Conservation (phyloP, 805 yeast genomes). For the Cyberlindnera lachancei region DNA sequence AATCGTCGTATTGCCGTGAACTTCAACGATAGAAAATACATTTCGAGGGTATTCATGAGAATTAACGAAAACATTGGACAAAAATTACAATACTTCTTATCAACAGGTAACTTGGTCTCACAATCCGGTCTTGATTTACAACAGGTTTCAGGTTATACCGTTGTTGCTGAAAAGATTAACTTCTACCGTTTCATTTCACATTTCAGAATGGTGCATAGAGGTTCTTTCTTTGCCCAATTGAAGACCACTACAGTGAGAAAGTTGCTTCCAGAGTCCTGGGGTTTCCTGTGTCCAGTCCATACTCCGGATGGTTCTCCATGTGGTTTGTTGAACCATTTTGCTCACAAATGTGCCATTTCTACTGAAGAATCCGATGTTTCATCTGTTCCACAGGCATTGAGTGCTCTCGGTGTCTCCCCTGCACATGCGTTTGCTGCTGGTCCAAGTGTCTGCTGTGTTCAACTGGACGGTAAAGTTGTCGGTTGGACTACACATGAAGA, state of each 20-base stretch:
- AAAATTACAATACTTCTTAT: conserved; percentile 86
- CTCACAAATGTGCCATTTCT: conserved; percentile 88
- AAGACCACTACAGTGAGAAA: conserved; percentile 97
- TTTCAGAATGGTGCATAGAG: conserved; percentile 99
- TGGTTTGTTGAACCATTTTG: conserved; percentile 93
- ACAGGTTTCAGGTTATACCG: conserved; percentile 97
- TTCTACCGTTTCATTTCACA: conserved; percentile 97
- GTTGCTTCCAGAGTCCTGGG: conserved; percentile 97
- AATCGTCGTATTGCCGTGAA: conserved; percentile 75
- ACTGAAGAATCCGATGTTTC: conserved; percentile 72
- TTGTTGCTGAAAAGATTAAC: conserved; percentile 96
- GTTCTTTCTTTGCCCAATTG: conserved; percentile 96
- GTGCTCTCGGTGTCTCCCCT: conserved; percentile 73
- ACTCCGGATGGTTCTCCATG: conserved; percentile 99
- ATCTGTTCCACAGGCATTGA: conserved; percentile 56
- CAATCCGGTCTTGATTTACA: conserved; percentile 97
- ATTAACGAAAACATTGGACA: conserved; percentile 92
- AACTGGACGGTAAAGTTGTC: conserved; percentile 82
- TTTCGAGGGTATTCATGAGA: conserved; percentile 68
- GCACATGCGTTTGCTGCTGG: conserved; percentile 81
- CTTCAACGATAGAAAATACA: conserved; percentile 77
- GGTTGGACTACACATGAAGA: conserved; percentile 94
- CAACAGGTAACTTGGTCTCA: conserved; percentile 95
- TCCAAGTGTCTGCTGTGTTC: conserved; percentile 82
- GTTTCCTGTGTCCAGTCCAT: conserved; percentile 97